These are phyloP conservation scores for Ogataea salicorniae DNA, from an alignment of 805 yeast species.

Conservation along the genomic window DNA sequence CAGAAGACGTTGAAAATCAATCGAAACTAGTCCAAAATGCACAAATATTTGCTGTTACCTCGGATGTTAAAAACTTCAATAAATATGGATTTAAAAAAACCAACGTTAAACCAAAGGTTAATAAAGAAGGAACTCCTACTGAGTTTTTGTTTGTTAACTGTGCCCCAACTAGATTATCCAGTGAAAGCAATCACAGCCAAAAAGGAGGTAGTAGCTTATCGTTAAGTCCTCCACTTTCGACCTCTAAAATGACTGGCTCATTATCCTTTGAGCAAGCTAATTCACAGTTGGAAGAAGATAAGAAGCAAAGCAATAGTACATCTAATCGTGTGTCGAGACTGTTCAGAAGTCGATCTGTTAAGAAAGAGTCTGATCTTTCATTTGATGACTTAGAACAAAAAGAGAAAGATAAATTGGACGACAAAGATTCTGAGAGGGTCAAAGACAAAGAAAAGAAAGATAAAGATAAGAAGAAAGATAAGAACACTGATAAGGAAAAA, in stretches of 20 bases:
- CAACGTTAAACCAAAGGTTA: constrained; percentile 27
- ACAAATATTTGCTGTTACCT: constrained; percentile 15
- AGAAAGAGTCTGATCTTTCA: constrained; percentile 3
- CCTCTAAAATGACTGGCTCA: not conserved
- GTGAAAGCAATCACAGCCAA: not conserved
- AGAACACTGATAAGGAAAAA: not conserved
- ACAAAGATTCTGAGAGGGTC: not conserved
- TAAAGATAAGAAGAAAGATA: constrained; percentile 1
- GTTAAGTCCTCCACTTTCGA: not conserved
- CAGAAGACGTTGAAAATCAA: constrained; percentile 30
- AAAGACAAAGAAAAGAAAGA: not conserved
- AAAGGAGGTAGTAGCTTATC: not conserved
- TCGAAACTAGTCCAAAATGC: constrained; percentile 26
- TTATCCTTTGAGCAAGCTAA: not conserved
- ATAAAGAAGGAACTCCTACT: constrained; percentile 28
- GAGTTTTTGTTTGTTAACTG: constrained; percentile 32
- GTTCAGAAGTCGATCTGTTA: constrained; percentile 15
- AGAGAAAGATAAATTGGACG: not conserved
- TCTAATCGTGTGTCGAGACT: constrained; percentile 18
- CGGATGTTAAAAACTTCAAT: constrained; percentile 16
- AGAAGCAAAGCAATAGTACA: constrained; percentile 4
- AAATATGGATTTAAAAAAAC: constrained; percentile 26
- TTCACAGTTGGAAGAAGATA: constrained; percentile 8
- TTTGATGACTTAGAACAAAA: not conserved
- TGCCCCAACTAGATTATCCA: constrained; percentile 12